These are phyloP conservation scores for Kuraishia borneana DNA, from an alignment of 805 yeast genomes.

Conservation along the genomic window DNA sequence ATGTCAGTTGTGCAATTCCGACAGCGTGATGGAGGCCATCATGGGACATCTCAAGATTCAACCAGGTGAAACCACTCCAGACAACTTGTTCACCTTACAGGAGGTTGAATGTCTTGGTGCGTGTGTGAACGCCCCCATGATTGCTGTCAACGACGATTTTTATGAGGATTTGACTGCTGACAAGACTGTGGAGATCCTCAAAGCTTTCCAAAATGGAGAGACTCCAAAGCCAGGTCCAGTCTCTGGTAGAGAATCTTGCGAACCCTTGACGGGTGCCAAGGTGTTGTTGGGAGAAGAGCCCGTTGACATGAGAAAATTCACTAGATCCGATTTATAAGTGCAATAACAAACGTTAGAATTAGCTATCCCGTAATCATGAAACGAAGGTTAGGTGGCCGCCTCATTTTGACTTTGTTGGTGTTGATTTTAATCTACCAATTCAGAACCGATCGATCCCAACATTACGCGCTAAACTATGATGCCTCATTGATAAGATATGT, in stretches of 20 bases:
- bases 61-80: slow-evolving; percentile 71
- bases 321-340: slow-evolving; percentile 57
- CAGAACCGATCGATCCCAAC: too few relatives aligned
- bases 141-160: slow-evolving; percentile 74
- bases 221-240: slow-evolving; percentile 60
- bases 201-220: slow-evolving; percentile 54
- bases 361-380: too few relatives aligned
- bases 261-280: slow-evolving; percentile 64
- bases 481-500: background rate
- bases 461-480: background rate
- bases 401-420: too few relatives aligned
- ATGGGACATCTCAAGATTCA: slow-evolving; percentile 46
- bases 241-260: slow-evolving; percentile 59
- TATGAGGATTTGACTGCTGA: slow-evolving; percentile 74
- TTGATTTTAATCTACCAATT: too few relatives aligned
- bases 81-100: slow-evolving; percentile 67
- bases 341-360: too few relatives aligned
- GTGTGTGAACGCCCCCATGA: slow-evolving; percentile 85
- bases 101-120: slow-evolving; percentile 92
- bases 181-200: slow-evolving; percentile 46
- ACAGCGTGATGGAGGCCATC: slow-evolving; percentile 65
- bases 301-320: slow-evolving; percentile 53
- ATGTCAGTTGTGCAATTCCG: slow-evolving; percentile 77
- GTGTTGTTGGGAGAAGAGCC: slow-evolving; percentile 53
- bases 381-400: too few relatives aligned